Base-by-base conservation (phyloP, 2,329 filamentous ascomycete genomes). In the Canariomyces notabilis region DNA sequence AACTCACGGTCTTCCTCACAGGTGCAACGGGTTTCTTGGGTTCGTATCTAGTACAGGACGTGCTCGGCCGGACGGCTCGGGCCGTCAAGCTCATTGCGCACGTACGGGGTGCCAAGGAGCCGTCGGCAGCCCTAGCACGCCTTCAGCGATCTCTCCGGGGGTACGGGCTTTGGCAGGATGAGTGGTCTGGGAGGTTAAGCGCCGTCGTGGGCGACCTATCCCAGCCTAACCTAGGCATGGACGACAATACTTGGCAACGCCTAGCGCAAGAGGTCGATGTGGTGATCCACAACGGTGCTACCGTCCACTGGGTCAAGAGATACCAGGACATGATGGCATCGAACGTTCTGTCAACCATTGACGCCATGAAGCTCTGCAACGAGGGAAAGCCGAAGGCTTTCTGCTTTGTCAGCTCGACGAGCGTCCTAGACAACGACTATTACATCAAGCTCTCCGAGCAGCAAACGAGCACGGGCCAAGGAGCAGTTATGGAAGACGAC, bases 21-120 rank as follows among this genome's bases (percentile, higher is more conserved):
- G 89, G 91, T 35, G 89, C 87, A 4, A 96, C 90, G 5, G 90
- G 90, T 2, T 96, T 96, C 72, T 67, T 96, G 16, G 90, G 90
- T 21, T 78, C 87, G 0, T 94, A 89, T 60, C 72, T 96, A 9
- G 70, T 94, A 23, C 77, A 77, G 45, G 87, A 95, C 45, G 67
- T 95, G 1, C 73, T 96, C 1, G 76, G 77, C 32, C 74, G 84
- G 19, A 69, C 71, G 8, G 68, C 68, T 14, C 75, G 70, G 15
- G 65, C 69, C 15, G 70, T 79, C 12, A 82, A 77, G 54, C 74
- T 95, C 8, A 80, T 95, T 47, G 82, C 83, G 1, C 82, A 90
- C 47, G 84, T 95, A 4, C 83, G 89, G 42, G 66, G 67, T 35
- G 81, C 81, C 32, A 82, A 83, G 62, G 79, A 80, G 48, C 59